Evolutionary conservation across 306 rosid species (phyloP), one percentile per base, ranked within the genome.

Genomic region (Citrullus mucosospermus): DNA sequence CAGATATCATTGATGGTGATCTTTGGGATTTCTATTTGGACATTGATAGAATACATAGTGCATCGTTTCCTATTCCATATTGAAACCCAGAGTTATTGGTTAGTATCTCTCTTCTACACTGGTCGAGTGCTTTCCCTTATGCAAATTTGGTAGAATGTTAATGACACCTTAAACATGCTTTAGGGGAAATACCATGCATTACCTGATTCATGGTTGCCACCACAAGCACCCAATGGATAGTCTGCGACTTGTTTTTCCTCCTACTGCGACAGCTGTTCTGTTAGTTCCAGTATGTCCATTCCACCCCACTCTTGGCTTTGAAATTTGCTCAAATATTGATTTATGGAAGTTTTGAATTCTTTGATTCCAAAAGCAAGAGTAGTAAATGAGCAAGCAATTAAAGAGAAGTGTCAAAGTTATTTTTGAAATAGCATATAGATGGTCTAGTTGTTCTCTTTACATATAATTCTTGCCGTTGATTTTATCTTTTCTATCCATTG

Each of bases 221-320:
- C 99, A 92, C 83, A 96, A 96, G 83, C 98, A 96, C 79, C 99
- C 99, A 11, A 96, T 92, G 98, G 99, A 96, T 78, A 89, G 98
- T 65, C 82, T 96, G 87, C 88, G 99, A 75, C 99, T 96, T 70
- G 99, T 96, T 82, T 92, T 96, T 32, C 99, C 99, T 77, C 99
- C 99, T 2, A 76, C 96, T 79, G 98, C 93, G 58, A 90, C 99
- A 13, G 97, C 97, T 80, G 39, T 91, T 81, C 82, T 96, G 61
- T 83, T 86, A 59, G 8, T 87, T 18, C 98, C 98, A 20, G 99
- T 96, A 88, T 75, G 85, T 80, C 69, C 61, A 65, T 57, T 79
- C 53, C 77, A n/a, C 79, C 80, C 70, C 25, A 1, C 65, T 30
- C 68, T 43, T 66, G 50, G 25, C 22, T 60, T 58, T 14, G 9